Base-by-base conservation (phyloP, 1,284 basidiomycete species). In the Ceratobasidium sp. region DNA sequence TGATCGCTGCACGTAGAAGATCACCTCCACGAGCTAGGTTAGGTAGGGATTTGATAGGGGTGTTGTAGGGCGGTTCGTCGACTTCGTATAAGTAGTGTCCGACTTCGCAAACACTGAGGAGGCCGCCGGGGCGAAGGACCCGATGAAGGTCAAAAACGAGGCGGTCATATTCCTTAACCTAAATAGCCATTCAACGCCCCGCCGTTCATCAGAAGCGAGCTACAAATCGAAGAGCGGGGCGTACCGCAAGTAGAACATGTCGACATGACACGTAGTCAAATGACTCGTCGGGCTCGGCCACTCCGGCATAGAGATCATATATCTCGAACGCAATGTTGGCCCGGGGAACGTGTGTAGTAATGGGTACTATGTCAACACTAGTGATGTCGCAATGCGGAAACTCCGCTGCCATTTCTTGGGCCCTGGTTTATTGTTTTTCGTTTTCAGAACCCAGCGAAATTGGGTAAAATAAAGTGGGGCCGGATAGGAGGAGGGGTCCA, bases 131-230 rank as follows among this genome's bases (percentile, higher is more conserved):
- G 15, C 44, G 28, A 12, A 67, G n/a, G 26, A 77, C 73, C 0
- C 73, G 63, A 26, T 77, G 64, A 5, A 77, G 42, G 20, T 77
- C 73, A 26, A 67, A 77, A 6, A 77, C 33, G 9, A 77, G 73
- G 3, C 73, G 63, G 42, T 77, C 73, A 46, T 77, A 77, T 67
- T 77, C 73, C 51, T 77, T 77, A 18, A 77, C 73, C 73, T 77
- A 40, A 4, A 33, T 39, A 40, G 15, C n/a, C 23, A 46, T 53
- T 12, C 39, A 20, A n/a, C n/a, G n/a, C 15, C 6, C 23, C 20
- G 13, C 9, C 26, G 2, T 39, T 15, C 49, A 2, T 39, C n/a
- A 9, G 58, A 60, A 10, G 13, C 9, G 23, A 60, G 58, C 2
- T 28, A 60, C 10, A 28, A 23, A 26, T n/a, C n/a, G 26, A 28